phyloP scores from a whole-genome alignment of 2,329 filamentous ascomycete species.

The Trichoderma oligosporum region DNA sequence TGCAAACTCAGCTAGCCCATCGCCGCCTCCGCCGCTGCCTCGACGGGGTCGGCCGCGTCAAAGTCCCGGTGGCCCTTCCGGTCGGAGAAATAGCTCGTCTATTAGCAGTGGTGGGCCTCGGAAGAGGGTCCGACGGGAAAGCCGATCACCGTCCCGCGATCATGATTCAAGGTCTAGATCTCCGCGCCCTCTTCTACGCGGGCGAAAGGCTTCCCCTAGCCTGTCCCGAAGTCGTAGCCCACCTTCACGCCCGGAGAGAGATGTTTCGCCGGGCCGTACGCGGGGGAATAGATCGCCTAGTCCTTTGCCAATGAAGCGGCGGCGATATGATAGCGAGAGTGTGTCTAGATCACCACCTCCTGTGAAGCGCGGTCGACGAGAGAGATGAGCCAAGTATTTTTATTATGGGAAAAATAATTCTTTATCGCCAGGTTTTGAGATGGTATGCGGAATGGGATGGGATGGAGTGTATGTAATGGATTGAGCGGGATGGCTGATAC shows the following conservation, averaged over 20 bases:
- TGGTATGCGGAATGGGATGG: not conserved
- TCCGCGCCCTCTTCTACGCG: conserved; percentile 24
- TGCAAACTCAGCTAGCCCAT: conserved; percentile 24
- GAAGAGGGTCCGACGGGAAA: conserved; percentile 25
- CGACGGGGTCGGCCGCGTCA: conserved; percentile 24
- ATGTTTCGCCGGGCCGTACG: conserved; percentile 4
- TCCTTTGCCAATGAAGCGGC: conserved; percentile 30
- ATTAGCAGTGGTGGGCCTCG: conserved; percentile 30
- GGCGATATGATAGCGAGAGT: conserved; percentile 31
- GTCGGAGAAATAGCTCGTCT: conserved; percentile 35
- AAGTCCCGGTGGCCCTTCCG: conserved; percentile 21
- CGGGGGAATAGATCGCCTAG: conserved; percentile 24
- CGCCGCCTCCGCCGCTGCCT: too few relatives aligned
- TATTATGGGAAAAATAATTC: not conserved
- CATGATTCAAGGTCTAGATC: conserved; percentile 32
- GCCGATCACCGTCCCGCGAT: conserved; percentile 33
- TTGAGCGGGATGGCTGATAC: not conserved
- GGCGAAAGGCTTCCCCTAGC: conserved; percentile 25
- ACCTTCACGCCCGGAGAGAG: conserved; percentile 16
- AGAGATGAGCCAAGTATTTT: conserved; percentile 21
- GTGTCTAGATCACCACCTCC: conserved; percentile 33
- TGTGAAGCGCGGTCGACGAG: conserved; percentile 32
- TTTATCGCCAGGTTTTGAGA: not conserved
- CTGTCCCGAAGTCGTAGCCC: conserved; percentile 24
- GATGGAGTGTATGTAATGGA: not conserved